Base-by-base conservation (phyloP, 1,284 basidiomycete species). In the Puccinia polysora region DNA sequence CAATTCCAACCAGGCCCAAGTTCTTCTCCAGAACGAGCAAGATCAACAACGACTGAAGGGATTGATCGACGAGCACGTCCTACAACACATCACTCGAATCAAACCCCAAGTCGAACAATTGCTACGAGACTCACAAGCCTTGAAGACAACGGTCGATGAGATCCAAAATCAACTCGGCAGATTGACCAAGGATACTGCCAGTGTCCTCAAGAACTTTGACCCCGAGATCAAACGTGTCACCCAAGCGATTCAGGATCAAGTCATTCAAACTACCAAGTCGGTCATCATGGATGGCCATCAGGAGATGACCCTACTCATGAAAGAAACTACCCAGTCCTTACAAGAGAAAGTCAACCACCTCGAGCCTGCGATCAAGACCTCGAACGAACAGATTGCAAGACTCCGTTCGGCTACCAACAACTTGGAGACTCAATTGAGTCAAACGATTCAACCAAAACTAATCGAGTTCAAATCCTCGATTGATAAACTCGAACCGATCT, bases 241-340 rank as follows among this genome's bases (percentile, higher is more conserved):
- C 3, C 7, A 62, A 4, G 38, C 43, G 43, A 62, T 62, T 25
- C 59, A 62, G 20, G 28, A 30, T 15, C 59, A 62, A 25, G 59
- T 62, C 10, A 62, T 62, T 43, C 43, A 62, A 62, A 45, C 59
- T 28, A 62, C 59, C 25, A 62, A 62, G 43, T 30, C 43, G 1
- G 59, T 47, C 25, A 62, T 62, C 59, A 25, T 28, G 6, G 59
- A 62, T 62, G 59, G 59, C 32, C 59, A 62, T 47, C 3, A 62
- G 28, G 59, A 62, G 43, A 62, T 62, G 14, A 20, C 59, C 6
- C 10, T 14, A 36, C 59, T 62, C 3, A 62, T 62, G 28, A 43
- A 47, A 4, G 59, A 47, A n/a, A 43, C 43, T 2, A 25, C 47
- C 43, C 8, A 32, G 28, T 45, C 43, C 25, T 36, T 62, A 25